Conservation (phyloP, 441 rosid species). For the Populus hybrid region DNA sequence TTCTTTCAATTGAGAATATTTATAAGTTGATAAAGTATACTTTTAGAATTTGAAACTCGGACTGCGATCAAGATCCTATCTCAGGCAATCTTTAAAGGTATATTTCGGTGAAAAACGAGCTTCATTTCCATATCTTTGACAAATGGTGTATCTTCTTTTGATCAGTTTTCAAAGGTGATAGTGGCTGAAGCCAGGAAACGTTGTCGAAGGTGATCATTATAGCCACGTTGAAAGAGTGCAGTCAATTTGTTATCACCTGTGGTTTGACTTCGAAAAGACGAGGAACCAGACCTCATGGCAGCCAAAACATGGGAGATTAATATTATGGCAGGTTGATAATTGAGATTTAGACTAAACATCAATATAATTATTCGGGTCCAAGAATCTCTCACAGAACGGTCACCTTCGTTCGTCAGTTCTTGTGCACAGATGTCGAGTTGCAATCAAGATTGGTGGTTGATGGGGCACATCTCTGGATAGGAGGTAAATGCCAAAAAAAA, state of each 20-base stretch:
- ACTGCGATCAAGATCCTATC: neutral
- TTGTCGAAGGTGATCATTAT: neutral
- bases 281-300: neutral
- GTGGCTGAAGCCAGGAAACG: neutral
- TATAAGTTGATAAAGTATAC: neutral
- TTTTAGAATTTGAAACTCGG: neutral
- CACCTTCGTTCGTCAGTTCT: no score
- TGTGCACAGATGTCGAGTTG: no score
- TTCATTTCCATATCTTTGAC: neutral
- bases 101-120: neutral
- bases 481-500: neutral
- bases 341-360: no score
- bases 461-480: neutral
- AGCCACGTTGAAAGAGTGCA: no score
- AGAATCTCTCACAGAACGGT: no score
- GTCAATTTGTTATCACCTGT: no score
- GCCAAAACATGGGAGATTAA: conserved; percentile 1
- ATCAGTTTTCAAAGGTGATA: neutral
- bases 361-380: no score
- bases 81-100: neutral
- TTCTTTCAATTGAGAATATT: neutral
- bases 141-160: neutral
- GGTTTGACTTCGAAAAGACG: no score
- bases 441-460: neutral
- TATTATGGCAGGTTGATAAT: neutral